Conservation (phyloP, 768 basidiomycete species). For the Lentinus brumalis region DNA sequence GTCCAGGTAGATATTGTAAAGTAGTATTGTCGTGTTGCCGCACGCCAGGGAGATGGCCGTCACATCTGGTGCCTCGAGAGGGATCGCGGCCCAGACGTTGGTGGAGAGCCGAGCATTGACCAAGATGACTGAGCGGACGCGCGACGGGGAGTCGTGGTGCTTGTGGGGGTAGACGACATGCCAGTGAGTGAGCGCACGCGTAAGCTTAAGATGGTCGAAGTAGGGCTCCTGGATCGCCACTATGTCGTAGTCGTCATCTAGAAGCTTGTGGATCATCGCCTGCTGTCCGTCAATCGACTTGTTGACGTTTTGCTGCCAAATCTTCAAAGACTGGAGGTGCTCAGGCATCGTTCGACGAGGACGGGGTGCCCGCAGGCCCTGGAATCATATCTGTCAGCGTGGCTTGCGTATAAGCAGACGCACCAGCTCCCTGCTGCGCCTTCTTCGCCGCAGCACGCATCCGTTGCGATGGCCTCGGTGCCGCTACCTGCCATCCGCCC, state of each 20-base stretch:
- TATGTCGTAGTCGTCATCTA: conserved; percentile 34
- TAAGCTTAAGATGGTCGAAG: conserved; percentile 25
- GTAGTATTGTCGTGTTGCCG: conserved; percentile 14
- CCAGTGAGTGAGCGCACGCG: conserved; percentile 20
- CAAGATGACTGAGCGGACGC: conserved; percentile 12
- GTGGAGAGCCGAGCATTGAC: conserved; percentile 16
- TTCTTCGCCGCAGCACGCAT: too few relatives aligned
- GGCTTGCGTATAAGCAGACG: conserved; percentile 2
- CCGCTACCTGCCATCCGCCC: too few relatives aligned
- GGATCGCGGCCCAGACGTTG: conserved; percentile 16
- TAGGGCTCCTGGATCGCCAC: conserved; percentile 43
- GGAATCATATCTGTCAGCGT: not conserved
- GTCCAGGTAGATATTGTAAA: conserved; percentile 45
- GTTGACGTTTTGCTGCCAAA: conserved; percentile 34
- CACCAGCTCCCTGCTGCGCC: too few relatives aligned
- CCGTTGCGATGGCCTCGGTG: too few relatives aligned
- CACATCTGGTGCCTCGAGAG: conserved; percentile 28
- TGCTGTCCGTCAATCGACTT: conserved; percentile 26
- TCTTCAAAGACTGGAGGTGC: conserved; percentile 8
- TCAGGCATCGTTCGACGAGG: not conserved
- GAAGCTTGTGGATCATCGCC: too few relatives aligned
- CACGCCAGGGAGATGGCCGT: conserved; percentile 29
- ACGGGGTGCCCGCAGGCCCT: not conserved
- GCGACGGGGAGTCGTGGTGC: conserved; percentile 11
- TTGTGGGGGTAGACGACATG: conserved; percentile 28